Percentiles rank a stretch among this genome's conserved stretches.
phyloP scores from a whole-genome alignment of 2,329 filamentous ascomycete genomes.

The Zymoseptoria brevis region DNA sequence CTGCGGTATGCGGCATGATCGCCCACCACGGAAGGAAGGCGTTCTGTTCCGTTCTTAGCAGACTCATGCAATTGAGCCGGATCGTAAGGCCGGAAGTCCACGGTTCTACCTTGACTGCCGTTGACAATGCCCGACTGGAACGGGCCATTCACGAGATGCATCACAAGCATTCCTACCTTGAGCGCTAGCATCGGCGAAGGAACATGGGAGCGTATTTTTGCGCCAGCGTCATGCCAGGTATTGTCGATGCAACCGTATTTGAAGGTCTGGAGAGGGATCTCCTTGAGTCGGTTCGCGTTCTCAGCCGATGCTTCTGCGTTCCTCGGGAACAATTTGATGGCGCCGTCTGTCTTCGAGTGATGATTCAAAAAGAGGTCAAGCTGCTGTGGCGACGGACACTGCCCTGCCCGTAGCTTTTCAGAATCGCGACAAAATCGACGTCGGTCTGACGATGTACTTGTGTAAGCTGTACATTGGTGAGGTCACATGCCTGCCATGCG shows the following conservation, averaged over 20 bases:
- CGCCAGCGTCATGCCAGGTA: background rate
- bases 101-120: background rate
- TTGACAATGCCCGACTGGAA: background rate
- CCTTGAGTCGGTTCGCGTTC: background rate
- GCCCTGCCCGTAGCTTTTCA: slow-evolving; percentile 41
- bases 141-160: background rate
- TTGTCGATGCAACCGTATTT: background rate
- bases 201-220: background rate
- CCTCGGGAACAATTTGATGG: background rate
- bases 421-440: slow-evolving; percentile 43
- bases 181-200: background rate
- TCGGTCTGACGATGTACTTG: slow-evolving; percentile 53
- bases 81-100: background rate
- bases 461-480: slow-evolving; percentile 46
- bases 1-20: background rate
- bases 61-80: background rate
- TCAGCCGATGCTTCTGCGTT: background rate
- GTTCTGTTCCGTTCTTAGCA: background rate
- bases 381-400: background rate
- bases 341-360: background rate
- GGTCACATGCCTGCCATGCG: slow-evolving; percentile 48
- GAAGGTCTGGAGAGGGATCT: background rate
- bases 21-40: background rate
- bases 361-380: background rate
- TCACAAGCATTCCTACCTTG: background rate